Conservation (phyloP, 305 asterid species). For the Coffea humblotiana region DNA sequence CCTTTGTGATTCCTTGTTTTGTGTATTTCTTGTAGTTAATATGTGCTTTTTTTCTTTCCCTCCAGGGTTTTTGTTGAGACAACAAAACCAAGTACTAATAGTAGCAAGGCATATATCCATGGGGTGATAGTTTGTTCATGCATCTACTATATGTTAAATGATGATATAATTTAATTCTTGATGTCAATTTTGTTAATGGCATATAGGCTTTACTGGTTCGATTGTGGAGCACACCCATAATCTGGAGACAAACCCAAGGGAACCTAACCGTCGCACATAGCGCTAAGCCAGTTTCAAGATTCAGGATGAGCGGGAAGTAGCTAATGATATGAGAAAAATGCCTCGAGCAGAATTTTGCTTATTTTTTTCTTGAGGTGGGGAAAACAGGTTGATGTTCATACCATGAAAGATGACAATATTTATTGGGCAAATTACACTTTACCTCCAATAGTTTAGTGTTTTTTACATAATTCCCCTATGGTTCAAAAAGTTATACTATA, state of each 20-base stretch:
- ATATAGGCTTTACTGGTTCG: slow-evolving; percentile 66
- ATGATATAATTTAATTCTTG: background rate
- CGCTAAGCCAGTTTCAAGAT: slow-evolving; percentile 75
- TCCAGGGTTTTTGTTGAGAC: slow-evolving; percentile 20
- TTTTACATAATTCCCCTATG: too few species aligned
- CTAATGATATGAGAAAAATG: background rate
- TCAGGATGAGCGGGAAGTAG: slow-evolving; percentile 64
- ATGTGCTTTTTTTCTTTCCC: background rate
- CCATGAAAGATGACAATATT: too few species aligned
- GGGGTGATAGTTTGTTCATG: background rate
- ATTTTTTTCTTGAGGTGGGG: too few species aligned
- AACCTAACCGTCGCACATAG: slow-evolving; percentile 34
- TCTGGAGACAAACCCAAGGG: slow-evolving; percentile 35
- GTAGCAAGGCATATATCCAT: slow-evolving; percentile 24
- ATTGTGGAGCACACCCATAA: slow-evolving; percentile 58
- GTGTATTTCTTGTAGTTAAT: background rate
- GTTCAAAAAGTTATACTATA: too few species aligned
- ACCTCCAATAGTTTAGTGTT: too few species aligned
- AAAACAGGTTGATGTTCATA: too few species aligned
- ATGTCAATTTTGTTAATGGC: background rate
- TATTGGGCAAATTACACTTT: too few species aligned
- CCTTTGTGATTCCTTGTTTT: background rate
- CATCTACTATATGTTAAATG: background rate
- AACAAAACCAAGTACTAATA: slow-evolving; percentile 7
- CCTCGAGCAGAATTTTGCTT: too few species aligned